These are phyloP conservation scores for Phytopythium ostracodes DNA, from an alignment of 352 stramenopile genomes.

Conservation along the genomic window DNA sequence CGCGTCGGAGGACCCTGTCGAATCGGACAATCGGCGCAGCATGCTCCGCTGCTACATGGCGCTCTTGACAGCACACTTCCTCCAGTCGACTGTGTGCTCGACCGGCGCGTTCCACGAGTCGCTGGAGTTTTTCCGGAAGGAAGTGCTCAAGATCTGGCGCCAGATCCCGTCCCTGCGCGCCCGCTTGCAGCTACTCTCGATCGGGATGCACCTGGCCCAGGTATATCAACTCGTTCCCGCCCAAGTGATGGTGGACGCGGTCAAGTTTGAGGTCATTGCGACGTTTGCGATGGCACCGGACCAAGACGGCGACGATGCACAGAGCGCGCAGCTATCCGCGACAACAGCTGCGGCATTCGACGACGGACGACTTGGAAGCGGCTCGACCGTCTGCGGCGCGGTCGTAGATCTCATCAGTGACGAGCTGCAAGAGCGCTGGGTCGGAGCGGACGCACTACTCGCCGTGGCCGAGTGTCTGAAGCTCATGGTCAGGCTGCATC, in stretches of 20 bases:
- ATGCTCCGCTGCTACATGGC: constrained; percentile 45
- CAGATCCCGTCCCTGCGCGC: constrained; percentile 44
- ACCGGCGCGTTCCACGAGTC: constrained; percentile 48
- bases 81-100: constrained; percentile 28
- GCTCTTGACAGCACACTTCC: constrained; percentile 51
- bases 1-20: constrained; percentile 1
- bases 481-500: constrained; percentile 22
- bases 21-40: constrained; percentile 1
- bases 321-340: not conserved
- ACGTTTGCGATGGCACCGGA: constrained; percentile 7
- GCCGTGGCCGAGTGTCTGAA: constrained; percentile 37
- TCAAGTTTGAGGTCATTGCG: constrained; percentile 27
- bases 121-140: constrained; percentile 55
- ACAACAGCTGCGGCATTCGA: constrained; percentile 24
- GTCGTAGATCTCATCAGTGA: constrained; percentile 6
- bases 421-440: constrained; percentile 9
- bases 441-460: constrained; percentile 25
- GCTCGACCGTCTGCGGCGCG: not conserved
- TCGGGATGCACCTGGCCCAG: constrained; percentile 41
- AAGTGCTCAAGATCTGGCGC: constrained; percentile 39
- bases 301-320: constrained; percentile 14
- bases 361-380: constrained; percentile 32
- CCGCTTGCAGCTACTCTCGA: constrained; percentile 53
- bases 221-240: constrained; percentile 30
- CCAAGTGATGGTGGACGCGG: constrained; percentile 34